These are phyloP conservation scores for Pichia manshurica DNA, from an alignment of 805 yeast genomes.

Conservation along the genomic window DNA sequence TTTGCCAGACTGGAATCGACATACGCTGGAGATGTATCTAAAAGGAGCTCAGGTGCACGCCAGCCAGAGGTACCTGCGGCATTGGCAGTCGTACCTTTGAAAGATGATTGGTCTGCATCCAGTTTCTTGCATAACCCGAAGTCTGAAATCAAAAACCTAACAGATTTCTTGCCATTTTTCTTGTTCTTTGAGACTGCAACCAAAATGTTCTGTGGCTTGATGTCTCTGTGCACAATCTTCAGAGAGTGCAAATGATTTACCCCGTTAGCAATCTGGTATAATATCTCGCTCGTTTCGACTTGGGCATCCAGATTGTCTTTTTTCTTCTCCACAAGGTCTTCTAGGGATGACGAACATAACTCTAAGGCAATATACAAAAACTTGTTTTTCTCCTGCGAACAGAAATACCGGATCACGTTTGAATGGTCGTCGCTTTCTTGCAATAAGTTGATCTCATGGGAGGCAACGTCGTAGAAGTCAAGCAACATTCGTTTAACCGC, in stretches of 20 bases:
- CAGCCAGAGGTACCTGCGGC: conserved; percentile 98
- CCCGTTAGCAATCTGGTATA: conserved; percentile 79
- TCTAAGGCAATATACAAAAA: conserved; percentile 92
- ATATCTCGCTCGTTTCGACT: conserved; percentile 45
- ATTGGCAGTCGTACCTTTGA: conserved; percentile 84
- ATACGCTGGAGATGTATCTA: conserved; percentile 33
- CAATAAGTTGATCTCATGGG: conserved; percentile 78
- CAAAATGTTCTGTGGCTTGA: conserved; percentile 89
- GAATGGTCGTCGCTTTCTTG: conserved; percentile 97
- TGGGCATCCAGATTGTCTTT: conserved; percentile 38
- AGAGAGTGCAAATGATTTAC: conserved; percentile 79
- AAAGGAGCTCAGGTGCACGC: conserved; percentile 90
- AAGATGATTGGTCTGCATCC: conserved; percentile 89
- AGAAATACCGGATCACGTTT: conserved; percentile 86
- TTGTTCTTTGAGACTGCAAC: conserved; percentile 64
- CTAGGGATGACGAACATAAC: conserved; percentile 81
- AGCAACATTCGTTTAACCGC: conserved; percentile 92
- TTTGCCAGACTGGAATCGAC: conserved; percentile 14
- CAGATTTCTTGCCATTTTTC: conserved; percentile 29
- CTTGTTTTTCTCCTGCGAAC: conserved; percentile 85
- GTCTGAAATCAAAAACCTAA: conserved; percentile 81
- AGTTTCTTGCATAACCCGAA: conserved; percentile 92
- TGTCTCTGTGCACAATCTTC: conserved; percentile 90
- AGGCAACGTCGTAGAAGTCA: conserved; percentile 90
- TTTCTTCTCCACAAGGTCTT: conserved; percentile 62